Base-by-base conservation (phyloP, 83 land plant genomes). In the Thuja plicata region DNA sequence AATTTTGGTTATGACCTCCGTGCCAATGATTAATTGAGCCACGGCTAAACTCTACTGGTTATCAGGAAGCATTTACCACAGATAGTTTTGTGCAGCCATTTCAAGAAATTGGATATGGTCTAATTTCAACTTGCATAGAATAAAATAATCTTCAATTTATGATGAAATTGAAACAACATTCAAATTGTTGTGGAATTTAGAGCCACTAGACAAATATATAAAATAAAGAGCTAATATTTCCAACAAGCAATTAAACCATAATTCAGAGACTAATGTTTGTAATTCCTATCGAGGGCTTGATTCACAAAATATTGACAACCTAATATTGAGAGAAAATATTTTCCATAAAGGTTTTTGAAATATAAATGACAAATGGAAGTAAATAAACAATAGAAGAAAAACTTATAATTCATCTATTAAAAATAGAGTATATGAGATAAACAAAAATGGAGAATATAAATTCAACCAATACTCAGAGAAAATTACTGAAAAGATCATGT, bases 51-150 rank as follows among this genome's bases (percentile, higher is more conserved):
- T 93, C 99, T 98, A 97, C 43, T 84, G 86, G 10, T 89, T 91
- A 87, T 92, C 91, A 8, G 87, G 71, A 21, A 89, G 88, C 85
- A 86, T 88, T 92, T 95, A 97, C 99, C 99, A 97, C 30, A 96
- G 97, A 48, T 93, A 92, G 89, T 94, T 94, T 98, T 97, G 94
- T 85, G 19, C 41, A 66, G 35, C 5, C 4, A 82, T 24, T 82
- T 82, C n/a, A 82, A 45, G 85, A 13, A 82, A n/a, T 82, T 11
- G n/a, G 83, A 40, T 79, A 79, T 40, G 8, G n/a, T 79, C 21
- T 79, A 9, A n/a, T 3, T 79, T 45, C 27, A 40, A 8, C 27
- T 62, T 62, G n/a, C 21, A 62, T 79, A 19, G 40, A 79, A 11
- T 45, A 82, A 27, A 82, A 11, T 82, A 41, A 34, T 45, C 3